Evolutionary conservation across 2,329 filamentous ascomycete species (phyloP), one percentile per base, ranked within the genome.

Genomic region (Sporothrix mexicana): DNA sequence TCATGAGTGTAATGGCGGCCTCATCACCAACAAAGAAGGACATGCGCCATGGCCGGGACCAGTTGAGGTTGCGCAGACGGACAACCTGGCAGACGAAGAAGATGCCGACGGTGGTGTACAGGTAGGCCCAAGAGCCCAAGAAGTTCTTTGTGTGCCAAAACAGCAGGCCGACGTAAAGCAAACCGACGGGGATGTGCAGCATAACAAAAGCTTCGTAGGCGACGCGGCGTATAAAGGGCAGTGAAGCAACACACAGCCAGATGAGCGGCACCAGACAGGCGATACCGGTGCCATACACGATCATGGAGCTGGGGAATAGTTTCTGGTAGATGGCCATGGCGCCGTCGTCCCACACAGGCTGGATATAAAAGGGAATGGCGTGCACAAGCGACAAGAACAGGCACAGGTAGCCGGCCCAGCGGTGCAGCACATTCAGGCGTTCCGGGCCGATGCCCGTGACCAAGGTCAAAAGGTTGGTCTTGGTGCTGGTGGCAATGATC

Each of bases 91-190:
- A 96, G 6, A 91, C 77, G 0, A 87, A 83, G 91, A 94, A 96
- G 75, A 98, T 93, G 59, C 84, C 92, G 30, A 95, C 82, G 0
- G 93, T 96, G 1, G 93, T 90, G 78, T 89, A 97, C 2, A 98
- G 88, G 78, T 98, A 98, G 78, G 89, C 86, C 95, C 95, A 98
- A 0, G 95, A 97, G 71, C 91, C 91, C 51, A 98, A 87, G 77
- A 93, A 97, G 81, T 98, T 97, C 81, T 95, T 92, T 78, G 93
- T 96, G 81, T 98, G 95, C 95, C 95, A 98, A 83, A 98, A 97
- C 41, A 98, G 86, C 80, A 97, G 88, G 1, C 87, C 95, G 7
- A 98, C 84, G 78, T 96, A 97, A 15, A 93, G 84, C 53, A 95
- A 88, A 0, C 93, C 91, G 10, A 94, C 91, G 0, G 95, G 94